A percentile compares a stretch with the other conserved stretches of the same genome.
Evolutionary conservation across 176 grass and related monocot species (phyloP).

Genomic region (Aegilops bicornis): DNA sequence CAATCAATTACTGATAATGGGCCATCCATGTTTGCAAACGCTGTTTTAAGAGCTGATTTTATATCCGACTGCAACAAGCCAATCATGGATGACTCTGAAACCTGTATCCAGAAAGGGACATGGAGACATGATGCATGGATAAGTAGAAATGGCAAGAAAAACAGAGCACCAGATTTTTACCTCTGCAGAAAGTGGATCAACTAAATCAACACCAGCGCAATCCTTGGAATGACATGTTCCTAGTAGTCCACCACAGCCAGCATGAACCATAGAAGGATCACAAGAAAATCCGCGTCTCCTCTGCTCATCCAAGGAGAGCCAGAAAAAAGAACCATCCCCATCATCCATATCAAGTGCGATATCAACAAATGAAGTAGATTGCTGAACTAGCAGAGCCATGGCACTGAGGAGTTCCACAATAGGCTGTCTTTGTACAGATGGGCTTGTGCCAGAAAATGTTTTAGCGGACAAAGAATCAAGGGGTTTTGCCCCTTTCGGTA

Average conservation of each 20-base stretch:
- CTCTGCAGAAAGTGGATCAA: conserved; percentile 94
- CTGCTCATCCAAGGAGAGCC: conserved; percentile 89
- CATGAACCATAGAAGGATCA: conserved; percentile 90
- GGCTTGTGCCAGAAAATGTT: conserved; percentile 46
- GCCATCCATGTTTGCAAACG: conserved; percentile 89
- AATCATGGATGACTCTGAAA: conserved; percentile 77
- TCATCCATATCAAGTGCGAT: conserved; percentile 83
- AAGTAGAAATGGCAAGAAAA: conserved; percentile 31
- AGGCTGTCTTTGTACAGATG: conserved; percentile 61
- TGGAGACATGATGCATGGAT: conserved; percentile 4
- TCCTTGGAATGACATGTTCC: conserved; percentile 94
- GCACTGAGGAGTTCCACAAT: conserved; percentile 89
- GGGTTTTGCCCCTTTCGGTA: conserved; percentile 65
- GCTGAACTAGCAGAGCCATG: conserved; percentile 82
- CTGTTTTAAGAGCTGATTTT: conserved; percentile 79
- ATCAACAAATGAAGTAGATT: conserved; percentile 91
- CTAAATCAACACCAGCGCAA: conserved; percentile 85
- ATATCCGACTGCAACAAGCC: conserved; percentile 94
- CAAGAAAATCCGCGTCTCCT: conserved; percentile 80
- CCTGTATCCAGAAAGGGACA: conserved; percentile 51
- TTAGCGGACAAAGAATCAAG: conserved; percentile 48
- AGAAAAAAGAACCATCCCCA: conserved; percentile 86
- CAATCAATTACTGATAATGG: conserved; percentile 89
- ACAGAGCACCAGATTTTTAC: conserved; percentile 45
- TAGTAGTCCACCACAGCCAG: conserved; percentile 90